phyloP scores from a whole-genome alignment of 2,329 filamentous ascomycete genomes.

The Clarireedia homoeocarpa region DNA sequence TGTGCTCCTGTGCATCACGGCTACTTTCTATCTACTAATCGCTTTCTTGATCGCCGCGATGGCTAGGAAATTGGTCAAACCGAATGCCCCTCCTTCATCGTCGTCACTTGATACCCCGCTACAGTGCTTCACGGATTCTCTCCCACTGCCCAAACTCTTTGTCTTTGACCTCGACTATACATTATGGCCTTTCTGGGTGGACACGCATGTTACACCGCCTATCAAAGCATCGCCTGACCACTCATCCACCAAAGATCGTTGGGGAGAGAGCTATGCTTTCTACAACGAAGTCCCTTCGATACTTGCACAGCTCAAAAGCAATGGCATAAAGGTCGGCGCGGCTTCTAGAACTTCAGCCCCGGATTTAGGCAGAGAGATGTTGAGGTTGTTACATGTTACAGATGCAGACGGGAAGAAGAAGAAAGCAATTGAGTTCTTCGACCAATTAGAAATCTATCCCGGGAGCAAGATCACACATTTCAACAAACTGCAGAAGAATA shows the following conservation, averaged over 20 bases:
- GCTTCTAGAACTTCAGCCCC: conserved; percentile 78
- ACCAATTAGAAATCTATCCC: conserved; percentile 62
- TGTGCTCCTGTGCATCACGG: background rate
- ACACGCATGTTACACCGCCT: conserved; percentile 79
- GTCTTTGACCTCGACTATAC: conserved; percentile 98
- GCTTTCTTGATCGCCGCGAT: conserved; percentile 12
- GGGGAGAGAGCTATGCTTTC: conserved; percentile 62
- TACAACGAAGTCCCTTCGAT: conserved; percentile 63
- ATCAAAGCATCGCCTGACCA: conserved; percentile 44
- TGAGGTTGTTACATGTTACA: conserved; percentile 61
- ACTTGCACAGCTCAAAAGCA: conserved; percentile 44
- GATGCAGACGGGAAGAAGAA: conserved; percentile 26
- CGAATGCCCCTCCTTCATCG: conserved; percentile 5
- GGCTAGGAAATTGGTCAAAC: conserved; percentile 21
- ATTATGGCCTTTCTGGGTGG: conserved; percentile 97
- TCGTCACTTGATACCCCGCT: conserved; percentile 15
- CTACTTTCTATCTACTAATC: background rate
- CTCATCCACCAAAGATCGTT: conserved; percentile 40
- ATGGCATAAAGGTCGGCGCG: conserved; percentile 52
- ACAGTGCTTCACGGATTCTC: conserved; percentile 22
- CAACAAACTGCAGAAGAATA: conserved; percentile 60
- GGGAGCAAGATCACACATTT: conserved; percentile 84
- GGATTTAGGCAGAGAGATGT: conserved; percentile 70
- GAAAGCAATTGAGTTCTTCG: conserved; percentile 51
- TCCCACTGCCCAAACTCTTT: conserved; percentile 49